phyloP scores from a whole-genome alignment of 805 yeast genomes.

The Candida gorgasii region DNA sequence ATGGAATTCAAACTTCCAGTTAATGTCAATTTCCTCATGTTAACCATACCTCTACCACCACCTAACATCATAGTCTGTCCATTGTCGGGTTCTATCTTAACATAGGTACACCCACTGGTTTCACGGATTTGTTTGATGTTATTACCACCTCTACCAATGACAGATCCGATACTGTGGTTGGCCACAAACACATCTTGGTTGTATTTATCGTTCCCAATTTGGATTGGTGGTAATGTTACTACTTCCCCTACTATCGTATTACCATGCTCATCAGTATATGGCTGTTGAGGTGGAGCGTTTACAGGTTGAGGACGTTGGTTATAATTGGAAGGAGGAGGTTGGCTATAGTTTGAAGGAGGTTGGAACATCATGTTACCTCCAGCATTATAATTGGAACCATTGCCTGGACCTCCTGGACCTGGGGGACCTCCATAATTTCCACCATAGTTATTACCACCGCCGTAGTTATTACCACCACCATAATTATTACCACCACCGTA shows the following conservation, averaged over 20 bases:
- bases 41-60: conserved; percentile 44
- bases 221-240: conserved; percentile 41
- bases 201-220: conserved; percentile 50
- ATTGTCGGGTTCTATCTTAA: conserved; percentile 64
- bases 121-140: conserved; percentile 76
- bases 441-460: not conserved
- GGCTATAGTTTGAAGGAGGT: conserved; percentile 65
- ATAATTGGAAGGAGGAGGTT: conserved; percentile 32
- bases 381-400: conserved; percentile 15
- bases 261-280: conserved; percentile 45
- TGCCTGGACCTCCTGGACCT: conserved; percentile 4
- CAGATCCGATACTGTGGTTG: conserved; percentile 74
- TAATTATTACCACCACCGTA: not conserved
- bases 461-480: conserved; percentile 7
- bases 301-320: conserved; percentile 18
- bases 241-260: conserved; percentile 46
- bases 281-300: conserved; percentile 31
- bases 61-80: conserved; percentile 51
- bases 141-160: conserved; percentile 85
- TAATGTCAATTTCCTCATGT: conserved; percentile 59
- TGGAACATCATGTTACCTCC: conserved; percentile 48
- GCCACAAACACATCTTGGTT: conserved; percentile 77
- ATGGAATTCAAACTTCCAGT: conserved; percentile 68
- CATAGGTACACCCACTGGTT: conserved; percentile 69
- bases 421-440: not conserved